Percentiles rank a stretch among this genome's conserved stretches.
Conservation (phyloP, 768 basidiomycete species). For the Boletus edulis region DNA sequence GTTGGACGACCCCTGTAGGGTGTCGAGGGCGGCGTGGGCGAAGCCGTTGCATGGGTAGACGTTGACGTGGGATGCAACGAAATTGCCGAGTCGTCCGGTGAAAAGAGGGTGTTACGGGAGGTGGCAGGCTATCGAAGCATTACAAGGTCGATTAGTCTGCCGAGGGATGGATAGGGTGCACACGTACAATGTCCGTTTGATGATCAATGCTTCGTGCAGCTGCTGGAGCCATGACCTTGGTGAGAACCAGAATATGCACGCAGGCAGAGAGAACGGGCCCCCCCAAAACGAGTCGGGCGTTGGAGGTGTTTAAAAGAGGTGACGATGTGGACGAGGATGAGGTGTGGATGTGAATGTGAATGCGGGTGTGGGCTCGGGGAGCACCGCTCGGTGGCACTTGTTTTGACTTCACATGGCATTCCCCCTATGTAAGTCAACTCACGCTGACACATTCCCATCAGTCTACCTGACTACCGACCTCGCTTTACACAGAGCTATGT, state of each 20-base stretch:
- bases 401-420: background rate
- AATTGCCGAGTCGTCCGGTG: conserved; percentile 3
- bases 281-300: background rate
- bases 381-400: conserved; percentile 2
- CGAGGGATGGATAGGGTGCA: background rate
- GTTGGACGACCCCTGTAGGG: conserved; percentile 41
- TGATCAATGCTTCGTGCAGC: conserved; percentile 8
- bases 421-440: background rate
- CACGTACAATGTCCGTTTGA: conserved; percentile 21
- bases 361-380: conserved; percentile 6
- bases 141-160: conserved; percentile 12
- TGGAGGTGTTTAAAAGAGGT: background rate
- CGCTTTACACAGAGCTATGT: too few species aligned
- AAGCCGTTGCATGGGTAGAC: background rate
- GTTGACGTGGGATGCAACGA: conserved; percentile 10
- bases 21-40: conserved; percentile 40
- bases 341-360: background rate
- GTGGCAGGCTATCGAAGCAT: conserved; percentile 6
- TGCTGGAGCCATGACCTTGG: conserved; percentile 17
- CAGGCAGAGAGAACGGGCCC: background rate
- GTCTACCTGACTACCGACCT: background rate
- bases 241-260: background rate
- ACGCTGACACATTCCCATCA: background rate
- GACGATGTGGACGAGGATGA: too few species aligned
- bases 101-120: conserved; percentile 5